Evolutionary conservation across 2,329 filamentous ascomycete genomes (phyloP).

Genomic region (Neoarthrinium moseri): DNA sequence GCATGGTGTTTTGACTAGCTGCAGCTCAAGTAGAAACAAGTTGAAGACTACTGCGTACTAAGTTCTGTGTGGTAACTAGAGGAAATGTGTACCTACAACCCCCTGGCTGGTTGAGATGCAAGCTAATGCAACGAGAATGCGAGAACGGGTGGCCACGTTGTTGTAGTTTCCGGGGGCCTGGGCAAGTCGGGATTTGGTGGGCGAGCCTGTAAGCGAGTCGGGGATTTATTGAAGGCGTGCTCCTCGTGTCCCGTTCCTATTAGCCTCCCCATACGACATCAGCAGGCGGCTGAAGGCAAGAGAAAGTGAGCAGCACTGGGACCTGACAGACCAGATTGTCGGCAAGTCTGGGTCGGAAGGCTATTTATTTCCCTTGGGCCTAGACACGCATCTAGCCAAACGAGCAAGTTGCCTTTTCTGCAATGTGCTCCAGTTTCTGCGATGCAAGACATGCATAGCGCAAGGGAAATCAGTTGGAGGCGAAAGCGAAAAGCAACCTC

Average conservation of each 20-base stretch:
- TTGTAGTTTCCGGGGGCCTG: neutral
- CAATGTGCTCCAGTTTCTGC: too few species aligned
- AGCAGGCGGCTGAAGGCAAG: too few species aligned
- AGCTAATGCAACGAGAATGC: slow-evolving; percentile 6
- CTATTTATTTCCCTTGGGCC: too few species aligned
- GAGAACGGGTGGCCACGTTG: slow-evolving; percentile 2
- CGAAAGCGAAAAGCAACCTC: neutral
- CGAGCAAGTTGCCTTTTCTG: too few species aligned
- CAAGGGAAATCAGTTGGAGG: neutral
- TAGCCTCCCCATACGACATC: too few species aligned
- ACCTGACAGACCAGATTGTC: too few species aligned
- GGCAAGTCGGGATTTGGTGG: neutral
- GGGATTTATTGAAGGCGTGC: too few species aligned
- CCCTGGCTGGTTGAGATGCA: neutral
- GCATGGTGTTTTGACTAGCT: slow-evolving; percentile 3
- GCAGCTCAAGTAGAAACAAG: slow-evolving; percentile 4
- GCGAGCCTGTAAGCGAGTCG: neutral
- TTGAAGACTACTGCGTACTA: neutral
- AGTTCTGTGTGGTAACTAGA: too few species aligned
- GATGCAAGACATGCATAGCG: neutral
- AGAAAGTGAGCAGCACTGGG: too few species aligned
- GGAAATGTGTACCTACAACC: neutral
- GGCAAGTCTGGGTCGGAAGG: too few species aligned
- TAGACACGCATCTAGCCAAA: too few species aligned
- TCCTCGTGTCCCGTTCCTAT: too few species aligned